Base-by-base conservation (phyloP, 2,329 filamentous ascomycete species). In the Aaosphaeria arxii region DNA sequence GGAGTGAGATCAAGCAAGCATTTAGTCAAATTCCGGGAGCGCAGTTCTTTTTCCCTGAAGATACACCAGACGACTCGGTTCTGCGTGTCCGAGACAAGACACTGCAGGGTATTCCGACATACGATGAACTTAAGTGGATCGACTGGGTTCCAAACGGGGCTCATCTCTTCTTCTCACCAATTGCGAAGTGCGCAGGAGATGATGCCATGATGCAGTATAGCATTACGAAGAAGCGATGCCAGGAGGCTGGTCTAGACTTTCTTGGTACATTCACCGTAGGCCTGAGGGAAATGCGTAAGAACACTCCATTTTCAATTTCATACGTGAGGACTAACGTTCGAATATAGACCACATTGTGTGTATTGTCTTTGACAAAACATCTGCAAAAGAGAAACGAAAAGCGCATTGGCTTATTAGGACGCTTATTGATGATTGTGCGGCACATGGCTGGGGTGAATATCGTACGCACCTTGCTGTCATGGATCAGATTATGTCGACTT, bases 401-500 rank as follows among this genome's bases (percentile, higher is more conserved):
- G 63, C 53, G 45, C 53, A 49, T 28, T 53, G 52, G 42, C 55
- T 60, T 7, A 61, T 66, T 38, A 56, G 58, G 7, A 59, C 57
- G 24, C 50, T 64, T 11, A 63, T 65, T n/a, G 63, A 67, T 3
- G 70, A 75, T 45, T 69, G 66, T 7, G 71, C 71, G 1, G 62
- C 57, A 7, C 52, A 64, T 7, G 72, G 72, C 4, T 74, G 69
- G 54, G 71, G 72, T 42, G 73, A 76, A 52, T 77, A 77, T 50
- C 66, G 74, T 11, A 76, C 75, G 0, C 74, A 77, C 51, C 51
- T 77, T 43, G 66, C 71, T 1, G 57, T 75, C 29, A 75, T 74
- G 65, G 74, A 77, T 47, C 73, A 77, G 59, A 71, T 77, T 11
- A 69, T 71, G 1, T 62, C 57, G 5, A 76, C 73, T 4, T 77